Base-by-base conservation (phyloP, 2,329 filamentous ascomycete genomes). In the Ophiostoma triangulosporum region DNA sequence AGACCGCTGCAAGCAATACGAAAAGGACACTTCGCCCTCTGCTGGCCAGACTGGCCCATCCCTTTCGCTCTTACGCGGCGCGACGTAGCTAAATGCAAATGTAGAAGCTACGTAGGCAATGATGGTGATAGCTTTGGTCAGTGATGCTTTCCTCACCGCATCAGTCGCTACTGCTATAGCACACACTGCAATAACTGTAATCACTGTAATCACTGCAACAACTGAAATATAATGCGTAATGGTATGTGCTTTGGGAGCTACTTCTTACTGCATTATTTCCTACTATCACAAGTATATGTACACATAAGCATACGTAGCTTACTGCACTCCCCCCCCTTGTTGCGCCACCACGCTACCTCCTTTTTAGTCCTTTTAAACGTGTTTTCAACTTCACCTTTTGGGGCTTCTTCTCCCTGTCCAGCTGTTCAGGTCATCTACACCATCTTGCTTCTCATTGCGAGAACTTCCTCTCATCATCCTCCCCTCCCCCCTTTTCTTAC, bases 21-120 rank as follows among this genome's bases (percentile, higher is more conserved):
- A 55, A 55, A 51, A 56, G 54, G 54, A 56, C 54, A 56, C 54
- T 40, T 56, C 31, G 53, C 52, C 45, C 50, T 50, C 43, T 20
- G 45, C 27, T 43, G n/a, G n/a, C n/a, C n/a, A n/a, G n/a, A n/a
- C n/a, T n/a, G n/a, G n/a, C n/a, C 49, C 32, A 38, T 49, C n/a
- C 32, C 22, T 36, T 45, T 31, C 50, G 50, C 50, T 48, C 29
- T 32, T 48, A 48, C 46, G 46, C 46, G 46, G 49, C 53, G 38
- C 26, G 48, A n/a, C n/a, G n/a, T n/a, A n/a, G n/a, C n/a, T 48
- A n/a, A 46, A 4, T 36, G 35, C 7, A 17, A 36, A 14, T 35
- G 33, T n/a, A n/a, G n/a, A n/a, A n/a, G n/a, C n/a, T n/a, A n/a
- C n/a, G n/a, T n/a, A n/a, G n/a, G n/a, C n/a, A n/a, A n/a, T n/a